These are phyloP conservation scores for Solanum verrucosum DNA, from an alignment of 257 asterid species.

Conservation along the genomic window DNA sequence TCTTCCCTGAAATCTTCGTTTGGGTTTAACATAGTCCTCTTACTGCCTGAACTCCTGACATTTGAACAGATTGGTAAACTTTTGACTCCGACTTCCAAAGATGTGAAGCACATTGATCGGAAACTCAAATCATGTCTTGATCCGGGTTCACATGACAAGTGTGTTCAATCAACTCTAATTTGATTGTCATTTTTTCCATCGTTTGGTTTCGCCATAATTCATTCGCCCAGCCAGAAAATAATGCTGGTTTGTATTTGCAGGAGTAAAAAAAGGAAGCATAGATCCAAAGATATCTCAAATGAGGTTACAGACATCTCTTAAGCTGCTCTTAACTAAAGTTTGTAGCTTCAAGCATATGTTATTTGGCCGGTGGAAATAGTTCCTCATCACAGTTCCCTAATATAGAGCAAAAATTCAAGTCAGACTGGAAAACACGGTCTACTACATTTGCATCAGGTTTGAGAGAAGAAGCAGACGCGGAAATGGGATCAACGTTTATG, in stretches of 20 bases:
- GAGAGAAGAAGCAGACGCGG: neutral
- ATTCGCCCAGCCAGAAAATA: neutral
- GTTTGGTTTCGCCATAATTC: neutral
- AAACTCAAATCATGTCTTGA: constrained; percentile 91
- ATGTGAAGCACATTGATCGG: constrained; percentile 94
- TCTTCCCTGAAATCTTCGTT: neutral
- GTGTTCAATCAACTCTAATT: constrained; percentile 12
- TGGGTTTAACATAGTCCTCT: neutral
- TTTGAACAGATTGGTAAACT: constrained; percentile 58
- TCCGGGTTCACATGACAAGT: constrained; percentile 92
- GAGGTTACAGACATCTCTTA: neutral
- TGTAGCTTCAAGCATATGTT: neutral
- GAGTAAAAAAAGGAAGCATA: constrained; percentile 93
- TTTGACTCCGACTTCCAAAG: constrained; percentile 69
- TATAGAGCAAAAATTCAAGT: neutral
- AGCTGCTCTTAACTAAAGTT: neutral
- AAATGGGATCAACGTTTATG: neutral
- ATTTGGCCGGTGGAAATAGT: neutral
- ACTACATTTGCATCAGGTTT: neutral
- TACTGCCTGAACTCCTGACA: neutral
- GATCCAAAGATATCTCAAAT: constrained; percentile 58
- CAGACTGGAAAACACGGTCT: neutral
- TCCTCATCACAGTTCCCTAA: neutral
- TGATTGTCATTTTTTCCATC: neutral
- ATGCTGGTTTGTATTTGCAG: constrained; percentile 30